These are phyloP conservation scores for Solanum medicagineum DNA, from an alignment of 257 asterid species.

Conservation along the genomic window DNA sequence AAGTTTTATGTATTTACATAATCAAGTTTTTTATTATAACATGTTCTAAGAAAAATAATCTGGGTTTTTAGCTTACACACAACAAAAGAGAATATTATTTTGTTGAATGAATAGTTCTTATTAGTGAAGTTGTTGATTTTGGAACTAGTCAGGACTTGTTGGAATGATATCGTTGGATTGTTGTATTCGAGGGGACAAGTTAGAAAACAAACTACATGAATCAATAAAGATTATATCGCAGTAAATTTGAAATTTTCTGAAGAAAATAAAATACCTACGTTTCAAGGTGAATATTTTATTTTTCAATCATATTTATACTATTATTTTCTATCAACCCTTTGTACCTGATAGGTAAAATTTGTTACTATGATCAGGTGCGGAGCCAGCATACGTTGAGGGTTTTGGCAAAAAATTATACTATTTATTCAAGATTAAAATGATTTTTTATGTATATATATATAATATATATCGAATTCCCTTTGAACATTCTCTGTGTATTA, in stretches of 20 bases:
- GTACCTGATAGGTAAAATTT: not conserved
- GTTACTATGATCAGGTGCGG: not conserved
- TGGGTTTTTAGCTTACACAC: not conserved
- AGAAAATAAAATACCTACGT: not conserved
- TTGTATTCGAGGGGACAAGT: not conserved
- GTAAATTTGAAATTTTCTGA: not conserved
- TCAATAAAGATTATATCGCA: not conserved
- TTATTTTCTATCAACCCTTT: not conserved
- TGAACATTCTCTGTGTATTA: too few species aligned
- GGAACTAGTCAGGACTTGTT: too few species aligned
- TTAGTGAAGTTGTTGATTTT: not conserved
- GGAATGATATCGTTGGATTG: too few species aligned
- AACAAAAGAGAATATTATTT: not conserved
- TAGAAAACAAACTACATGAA: not conserved
- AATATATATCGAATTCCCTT: too few species aligned
- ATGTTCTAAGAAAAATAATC: not conserved
- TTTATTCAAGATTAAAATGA: too few species aligned
- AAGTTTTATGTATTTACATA: not conserved
- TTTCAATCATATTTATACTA: not conserved
- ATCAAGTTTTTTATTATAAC: not conserved
- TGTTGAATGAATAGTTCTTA: not conserved
- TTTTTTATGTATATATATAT: too few species aligned
- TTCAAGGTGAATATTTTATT: not conserved
- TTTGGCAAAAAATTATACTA: too few species aligned
- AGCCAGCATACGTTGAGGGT: too few species aligned